Evolutionary conservation across 805 yeast species (phyloP).

Genomic region (Wickerhamiella allomyrinae): DNA sequence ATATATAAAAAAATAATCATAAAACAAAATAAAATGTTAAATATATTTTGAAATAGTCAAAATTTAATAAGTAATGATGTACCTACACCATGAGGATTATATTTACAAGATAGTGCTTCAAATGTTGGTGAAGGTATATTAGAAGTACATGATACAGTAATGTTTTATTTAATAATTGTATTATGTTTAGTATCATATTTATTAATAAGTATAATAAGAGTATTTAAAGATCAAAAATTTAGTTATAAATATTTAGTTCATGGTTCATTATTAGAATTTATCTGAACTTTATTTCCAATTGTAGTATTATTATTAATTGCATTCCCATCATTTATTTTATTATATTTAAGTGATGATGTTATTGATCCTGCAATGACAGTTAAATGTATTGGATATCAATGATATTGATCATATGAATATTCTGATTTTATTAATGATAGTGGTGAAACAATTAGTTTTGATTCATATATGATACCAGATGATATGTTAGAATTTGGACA

Average conservation of each 20-base stretch:
- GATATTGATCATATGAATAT: too few species aligned
- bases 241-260: slow-evolving; percentile 17
- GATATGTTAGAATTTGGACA: slow-evolving; percentile 18
- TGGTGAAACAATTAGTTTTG: slow-evolving; percentile 15
- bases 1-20: not conserved
- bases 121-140: slow-evolving; percentile 8
- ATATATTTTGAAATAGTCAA: not conserved
- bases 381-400: too few species aligned
- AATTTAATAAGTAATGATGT: slow-evolving; percentile 14
- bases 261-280: slow-evolving; percentile 19
- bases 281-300: slow-evolving; percentile 21
- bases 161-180: slow-evolving; percentile 7
- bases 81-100: slow-evolving; percentile 18
- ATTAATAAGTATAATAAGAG: slow-evolving; percentile 2
- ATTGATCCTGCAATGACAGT: too few species aligned
- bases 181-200: slow-evolving; percentile 10
- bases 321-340: too few species aligned
- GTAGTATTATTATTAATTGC: too few species aligned
- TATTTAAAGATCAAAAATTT: slow-evolving; percentile 2
- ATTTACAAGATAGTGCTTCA: slow-evolving; percentile 18
- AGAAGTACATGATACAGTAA: slow-evolving; percentile 7
- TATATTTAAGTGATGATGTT: too few species aligned
- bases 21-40: slow-evolving; percentile 2
- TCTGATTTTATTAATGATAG: slow-evolving; percentile 12
- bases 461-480: slow-evolving; percentile 18